These are phyloP conservation scores for Candida methanosorbosa DNA, from an alignment of 805 yeast species.

Conservation along the genomic window DNA sequence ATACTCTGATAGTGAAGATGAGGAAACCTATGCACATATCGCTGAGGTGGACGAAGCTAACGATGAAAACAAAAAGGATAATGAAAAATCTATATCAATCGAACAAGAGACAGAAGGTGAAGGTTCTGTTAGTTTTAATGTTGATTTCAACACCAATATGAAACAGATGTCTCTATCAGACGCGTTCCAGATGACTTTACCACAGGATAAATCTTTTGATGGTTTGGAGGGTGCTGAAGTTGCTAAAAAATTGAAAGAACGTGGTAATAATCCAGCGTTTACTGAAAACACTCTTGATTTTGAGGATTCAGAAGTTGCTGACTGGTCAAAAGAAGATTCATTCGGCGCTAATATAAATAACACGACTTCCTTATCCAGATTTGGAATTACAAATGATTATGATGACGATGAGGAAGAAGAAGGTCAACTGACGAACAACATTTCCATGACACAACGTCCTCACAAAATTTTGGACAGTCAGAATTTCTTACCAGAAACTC, in stretches of 20 bases:
- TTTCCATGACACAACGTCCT: too few relatives aligned
- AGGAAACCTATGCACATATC: slow-evolving; percentile 13
- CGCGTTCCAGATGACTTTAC: slow-evolving; percentile 14
- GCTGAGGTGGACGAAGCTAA: slow-evolving; percentile 7
- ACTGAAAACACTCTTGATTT: not conserved
- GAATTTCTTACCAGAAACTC: slow-evolving; percentile 21
- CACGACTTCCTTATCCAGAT: not conserved
- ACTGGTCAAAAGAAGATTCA: not conserved
- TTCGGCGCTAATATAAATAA: not conserved
- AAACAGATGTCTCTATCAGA: slow-evolving; percentile 20
- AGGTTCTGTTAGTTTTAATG: too few relatives aligned
- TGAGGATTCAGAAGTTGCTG: not conserved
- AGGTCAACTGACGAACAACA: not conserved
- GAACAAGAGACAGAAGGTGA: too few relatives aligned
- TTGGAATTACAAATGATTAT: slow-evolving; percentile 7
- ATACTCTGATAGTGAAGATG: slow-evolving; percentile 15
- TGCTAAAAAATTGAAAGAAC: slow-evolving; percentile 11
- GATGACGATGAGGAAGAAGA: slow-evolving; percentile 17
- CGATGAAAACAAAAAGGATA: slow-evolving; percentile 13
- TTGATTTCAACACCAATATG: too few relatives aligned
- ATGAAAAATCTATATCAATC: too few relatives aligned
- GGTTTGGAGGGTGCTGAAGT: slow-evolving; percentile 11
- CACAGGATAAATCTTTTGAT: slow-evolving; percentile 11
- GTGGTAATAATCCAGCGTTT: slow-evolving; percentile 1
- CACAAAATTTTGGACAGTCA: slow-evolving; percentile 17